Base-by-base conservation (phyloP, 257 asterid genomes). In the Nicotiana tomentosiformis region DNA sequence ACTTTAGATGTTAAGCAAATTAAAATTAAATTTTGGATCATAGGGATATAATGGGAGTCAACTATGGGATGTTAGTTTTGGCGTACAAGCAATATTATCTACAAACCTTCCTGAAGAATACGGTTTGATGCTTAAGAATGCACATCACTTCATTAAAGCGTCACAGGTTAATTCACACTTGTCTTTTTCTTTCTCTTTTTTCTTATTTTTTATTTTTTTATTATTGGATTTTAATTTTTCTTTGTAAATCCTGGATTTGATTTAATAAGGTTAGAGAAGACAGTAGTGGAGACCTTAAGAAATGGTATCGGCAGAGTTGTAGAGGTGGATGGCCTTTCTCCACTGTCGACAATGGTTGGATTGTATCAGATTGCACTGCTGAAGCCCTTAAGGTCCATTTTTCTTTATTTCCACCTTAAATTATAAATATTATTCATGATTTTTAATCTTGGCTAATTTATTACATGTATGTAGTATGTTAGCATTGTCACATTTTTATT, bases 301-400 rank as follows among this genome's bases (percentile, higher is more conserved):
- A 74, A 7, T 91, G 93, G 95, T 91, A 91, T 77, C 93, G 98
- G 11, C 95, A 91, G 66, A 49, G 85, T 82, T 87, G 95, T 4
- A 92, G 89, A 90, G 98, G 98, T 15, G 97, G 90, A 14, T 93
- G 97, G 98, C 91, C 95, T 15, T 91, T 91, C 83, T 93, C 98
- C 3, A 92, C 98, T 2, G 58, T 85, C 0, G 98, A 93, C 83
- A 88, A 90, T 56, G 98, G 98, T 14, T 92, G 98, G 97, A 87
- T 90, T 5, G 92, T 72, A 5, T 89, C 94, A 8, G 97, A 93
- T 82, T 90, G 94, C 79, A 91, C 97, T 39, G 89, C 95, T 80
- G 98, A 91, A 87, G 97, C 93, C 81, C 86, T 93, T 3, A 88
- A 92, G 94, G 96, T 93, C 37, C 10, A 49, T 60, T 68, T 6